Evolutionary conservation across 2,329 filamentous ascomycete species (phyloP), one percentile per base, ranked within the genome.

Genomic region (Microcyclosporella mali): DNA sequence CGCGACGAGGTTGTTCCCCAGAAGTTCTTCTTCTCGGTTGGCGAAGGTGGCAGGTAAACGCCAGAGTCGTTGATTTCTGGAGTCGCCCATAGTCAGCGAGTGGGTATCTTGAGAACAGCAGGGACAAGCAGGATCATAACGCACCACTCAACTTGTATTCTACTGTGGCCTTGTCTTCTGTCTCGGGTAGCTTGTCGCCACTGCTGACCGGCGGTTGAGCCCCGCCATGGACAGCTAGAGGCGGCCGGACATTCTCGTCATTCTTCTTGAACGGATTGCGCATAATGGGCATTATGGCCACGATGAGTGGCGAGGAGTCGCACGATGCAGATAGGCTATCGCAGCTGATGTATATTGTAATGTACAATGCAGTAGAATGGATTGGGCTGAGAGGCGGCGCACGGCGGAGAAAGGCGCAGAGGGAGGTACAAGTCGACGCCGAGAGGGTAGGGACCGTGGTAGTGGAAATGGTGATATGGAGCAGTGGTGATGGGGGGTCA

Each of bases 11-110:
- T 54, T 41, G 64, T 69, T 17, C 68, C 70, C 88, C 88, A 95
- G 57, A 88, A 83, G 49, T 77, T 77, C 61, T 86, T 87, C 64
- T 87, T 87, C 67, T 95, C 88, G 11, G 82, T 79, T 2, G 90
- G 88, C 7, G 90, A 95, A n/a, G 90, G 90, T 77, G 90, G 90
- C 55, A 97, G 78, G 69, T 94, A 97, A 49, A 95, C 85, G 54
- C 90, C 90, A 65, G 85, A 94, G 67, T 94, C 89, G 63, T 94
- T 94, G 65, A 97, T 92, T 53, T 95, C 90, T 95, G 64, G 56
- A 36, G 29, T 30, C 19, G 29, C 40, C 12, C 29, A 9, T 25
- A n/a, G 27, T 48, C 40, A 43, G 37, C 34, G 28, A 10, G 33
- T 25, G 32, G 28, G 33, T 33, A 36, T n/a, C 27, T 31, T 12